Conservation (phyloP, 148 eudicot species). For the Amaranthus cruentus region DNA sequence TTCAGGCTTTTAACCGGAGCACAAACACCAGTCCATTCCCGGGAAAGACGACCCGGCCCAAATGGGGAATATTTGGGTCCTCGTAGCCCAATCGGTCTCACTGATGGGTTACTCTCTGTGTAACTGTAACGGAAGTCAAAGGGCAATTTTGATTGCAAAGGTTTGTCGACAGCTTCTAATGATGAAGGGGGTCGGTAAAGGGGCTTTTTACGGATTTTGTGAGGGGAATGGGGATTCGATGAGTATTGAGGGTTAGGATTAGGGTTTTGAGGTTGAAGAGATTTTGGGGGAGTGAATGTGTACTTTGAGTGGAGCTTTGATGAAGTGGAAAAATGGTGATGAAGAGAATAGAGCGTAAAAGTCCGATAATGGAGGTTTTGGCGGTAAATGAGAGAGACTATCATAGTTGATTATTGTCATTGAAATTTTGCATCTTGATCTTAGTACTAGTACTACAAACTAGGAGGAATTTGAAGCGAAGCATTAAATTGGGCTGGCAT, state of each 20-base stretch:
- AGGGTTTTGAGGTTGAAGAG: conserved; percentile 32
- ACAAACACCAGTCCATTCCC: conserved; percentile 86
- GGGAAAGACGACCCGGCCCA: conserved; percentile 63
- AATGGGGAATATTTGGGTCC: conserved; percentile 93
- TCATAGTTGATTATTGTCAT: conserved; percentile 13
- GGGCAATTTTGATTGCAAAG: conserved; percentile 49
- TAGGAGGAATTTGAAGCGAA: too few species aligned
- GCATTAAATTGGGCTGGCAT: too few species aligned
- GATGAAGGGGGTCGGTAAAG: conserved; percentile 77
- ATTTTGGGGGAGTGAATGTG: conserved; percentile 47
- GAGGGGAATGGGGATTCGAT: conserved; percentile 25
- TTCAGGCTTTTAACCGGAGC: conserved; percentile 62
- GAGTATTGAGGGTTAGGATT: conserved; percentile 21
- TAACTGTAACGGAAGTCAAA: conserved; percentile 90
- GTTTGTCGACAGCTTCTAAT: conserved; percentile 39
- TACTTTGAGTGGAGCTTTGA: conserved; percentile 48
- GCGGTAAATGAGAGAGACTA: conserved; percentile 32
- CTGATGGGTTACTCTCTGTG: conserved; percentile 59
- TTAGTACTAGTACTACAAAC: too few species aligned
- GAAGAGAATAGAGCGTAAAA: conserved; percentile 13
- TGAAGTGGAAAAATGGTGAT: conserved; percentile 26
- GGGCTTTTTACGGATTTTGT: conserved; percentile 43
- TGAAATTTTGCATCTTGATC: neutral
- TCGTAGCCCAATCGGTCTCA: conserved; percentile 77
- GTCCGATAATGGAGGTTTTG: conserved; percentile 25